phyloP scores from a whole-genome alignment of 257 asterid species.

The Capsicum rhomboideum region DNA sequence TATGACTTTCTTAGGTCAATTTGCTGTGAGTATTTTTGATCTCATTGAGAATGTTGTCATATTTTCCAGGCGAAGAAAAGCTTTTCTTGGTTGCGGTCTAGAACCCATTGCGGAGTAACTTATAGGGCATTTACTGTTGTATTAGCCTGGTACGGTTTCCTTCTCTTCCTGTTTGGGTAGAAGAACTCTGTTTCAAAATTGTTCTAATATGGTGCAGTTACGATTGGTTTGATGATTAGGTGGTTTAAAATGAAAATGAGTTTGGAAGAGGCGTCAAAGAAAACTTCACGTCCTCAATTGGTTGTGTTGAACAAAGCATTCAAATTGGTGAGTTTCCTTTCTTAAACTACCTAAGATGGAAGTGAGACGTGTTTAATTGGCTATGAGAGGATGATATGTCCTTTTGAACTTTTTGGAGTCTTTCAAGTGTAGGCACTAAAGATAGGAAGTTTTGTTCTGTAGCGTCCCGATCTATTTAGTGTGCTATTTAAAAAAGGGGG shows the following conservation, averaged over 20 bases:
- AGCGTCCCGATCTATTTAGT: background rate
- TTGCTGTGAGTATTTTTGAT: background rate
- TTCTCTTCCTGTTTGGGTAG: background rate
- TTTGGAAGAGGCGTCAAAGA: constrained; percentile 29
- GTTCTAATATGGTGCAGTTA: background rate
- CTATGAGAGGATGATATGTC: background rate
- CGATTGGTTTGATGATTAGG: constrained; percentile 15
- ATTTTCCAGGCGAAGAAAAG: background rate
- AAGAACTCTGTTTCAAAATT: background rate
- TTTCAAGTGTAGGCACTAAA: background rate
- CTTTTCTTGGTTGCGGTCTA: background rate
- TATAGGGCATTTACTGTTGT: background rate
- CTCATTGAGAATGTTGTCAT: background rate
- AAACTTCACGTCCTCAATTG: constrained; percentile 37
- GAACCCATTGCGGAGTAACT: background rate
- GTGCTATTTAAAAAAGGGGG: background rate
- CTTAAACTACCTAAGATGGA: background rate
- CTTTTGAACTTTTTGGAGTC: background rate
- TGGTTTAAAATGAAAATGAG: constrained; percentile 16
- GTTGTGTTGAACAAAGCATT: constrained; percentile 47
- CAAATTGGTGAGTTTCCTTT: constrained; percentile 45
- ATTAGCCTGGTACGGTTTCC: background rate
- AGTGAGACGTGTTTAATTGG: background rate
- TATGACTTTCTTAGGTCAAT: background rate
- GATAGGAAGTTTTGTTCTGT: background rate